Evolutionary conservation across 116 monocot genomes (phyloP), one percentile per base, ranked within the genome.

Genomic region (Iris pallida): DNA sequence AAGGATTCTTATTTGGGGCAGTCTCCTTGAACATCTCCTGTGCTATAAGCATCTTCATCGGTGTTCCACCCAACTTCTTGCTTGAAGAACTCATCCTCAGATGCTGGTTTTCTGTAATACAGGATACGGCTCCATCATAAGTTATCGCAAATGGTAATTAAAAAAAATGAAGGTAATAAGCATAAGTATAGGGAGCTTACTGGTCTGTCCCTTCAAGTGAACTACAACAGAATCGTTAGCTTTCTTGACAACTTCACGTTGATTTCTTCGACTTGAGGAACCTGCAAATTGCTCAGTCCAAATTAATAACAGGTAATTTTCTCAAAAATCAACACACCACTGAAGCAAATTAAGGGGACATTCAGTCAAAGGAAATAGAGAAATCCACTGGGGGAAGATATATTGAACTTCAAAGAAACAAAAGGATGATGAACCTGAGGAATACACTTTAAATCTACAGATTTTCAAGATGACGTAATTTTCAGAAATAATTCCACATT

Each of bases 1-100:
- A 75, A 44, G 79, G 61, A 30, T 81, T 90, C 72, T 57, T 52
- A 49, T 68, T 79, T 41, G 63, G 57, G n/a, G 83, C 87, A 6
- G 47, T 79, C 66, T 87, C 86, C 69, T 81, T 87, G 11, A 78
- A 85, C 87, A 92, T 87, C 72, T 97, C 92, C 20, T 89, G 86
- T 57, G 79, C 92, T 60, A 90, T 76, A 64, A 92, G 74, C 82
- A 83, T 87, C 68, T 89, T 92, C 81, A 92, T 78, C 19, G 87
- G 83, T 48, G 79, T 83, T 65, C 73, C 81, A 16, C 71, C 78
- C 64, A 81, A 63, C 68, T 65, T 87, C 55, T 77, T 88, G 55
- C 44, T 58, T 15, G 74, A 63, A 46, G 64, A 84, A 75, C 55
- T 76, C 63, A 67, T 75, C 66, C 64, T 83, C 17, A 48, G 12